phyloP scores from a whole-genome alignment of 768 basidiomycete species.

The Peribolospora kevripleyi region DNA sequence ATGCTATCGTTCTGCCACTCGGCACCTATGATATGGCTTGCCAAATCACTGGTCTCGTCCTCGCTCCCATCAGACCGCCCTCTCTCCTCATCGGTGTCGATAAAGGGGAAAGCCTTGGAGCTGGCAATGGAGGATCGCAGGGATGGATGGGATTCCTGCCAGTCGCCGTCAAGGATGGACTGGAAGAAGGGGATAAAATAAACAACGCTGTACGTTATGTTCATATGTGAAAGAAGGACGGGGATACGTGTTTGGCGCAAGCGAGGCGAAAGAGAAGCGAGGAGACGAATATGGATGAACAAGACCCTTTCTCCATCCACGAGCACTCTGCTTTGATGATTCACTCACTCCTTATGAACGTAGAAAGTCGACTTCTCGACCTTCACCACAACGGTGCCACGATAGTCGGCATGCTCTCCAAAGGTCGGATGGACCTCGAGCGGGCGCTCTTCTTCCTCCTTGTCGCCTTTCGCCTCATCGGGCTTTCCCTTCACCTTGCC shows the following conservation, averaged over 20 bases:
- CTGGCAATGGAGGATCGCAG: too few species aligned
- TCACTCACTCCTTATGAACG: conserved; percentile 1
- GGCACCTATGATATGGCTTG: not conserved
- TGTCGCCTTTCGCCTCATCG: conserved; percentile 1
- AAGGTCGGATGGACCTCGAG: not conserved
- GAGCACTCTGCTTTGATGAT: too few species aligned
- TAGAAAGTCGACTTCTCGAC: conserved; percentile 4
- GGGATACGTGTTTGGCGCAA: too few species aligned
- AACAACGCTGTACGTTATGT: not conserved
- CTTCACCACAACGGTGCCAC: conserved; percentile 3
- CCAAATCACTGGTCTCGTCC: not conserved
- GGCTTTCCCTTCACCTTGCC: conserved; percentile 3
- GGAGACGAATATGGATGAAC: too few species aligned
- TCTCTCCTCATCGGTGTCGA: not conserved
- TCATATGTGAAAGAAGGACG: too few species aligned
- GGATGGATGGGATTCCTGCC: conserved; percentile 3
- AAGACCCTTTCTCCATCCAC: too few species aligned
- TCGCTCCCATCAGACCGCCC: not conserved
- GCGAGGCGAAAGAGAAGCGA: too few species aligned
- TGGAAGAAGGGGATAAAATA: conserved; percentile 4
- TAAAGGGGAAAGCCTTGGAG: too few species aligned
- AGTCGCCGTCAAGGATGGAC: conserved; percentile 2
- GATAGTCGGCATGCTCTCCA: not conserved
- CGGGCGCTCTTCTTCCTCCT: not conserved
- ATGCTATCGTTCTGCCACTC: not conserved